phyloP scores from a whole-genome alignment of 1,284 basidiomycete species.

The Filobasidium uniguttulatum region DNA sequence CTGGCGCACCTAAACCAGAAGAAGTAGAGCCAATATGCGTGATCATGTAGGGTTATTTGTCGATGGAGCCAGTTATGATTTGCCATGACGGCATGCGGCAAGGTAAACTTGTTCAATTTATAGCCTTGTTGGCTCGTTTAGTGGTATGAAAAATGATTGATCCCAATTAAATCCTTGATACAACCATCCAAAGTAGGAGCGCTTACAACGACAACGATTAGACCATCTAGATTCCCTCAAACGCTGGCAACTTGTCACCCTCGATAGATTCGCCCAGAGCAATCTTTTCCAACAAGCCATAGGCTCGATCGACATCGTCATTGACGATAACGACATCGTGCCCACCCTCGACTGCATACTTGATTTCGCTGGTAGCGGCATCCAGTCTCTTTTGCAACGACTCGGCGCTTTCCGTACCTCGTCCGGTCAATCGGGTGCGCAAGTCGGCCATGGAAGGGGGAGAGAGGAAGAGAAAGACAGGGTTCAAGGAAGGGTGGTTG shows the following conservation, averaged over 20 bases:
- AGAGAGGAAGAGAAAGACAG: constrained; percentile 85
- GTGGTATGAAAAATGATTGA: too few relatives aligned
- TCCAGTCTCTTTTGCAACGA: constrained; percentile 62
- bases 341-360: constrained; percentile 61
- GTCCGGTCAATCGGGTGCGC: constrained; percentile 53
- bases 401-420: constrained; percentile 73
- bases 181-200: too few relatives aligned
- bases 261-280: constrained; percentile 48
- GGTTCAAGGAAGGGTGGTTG: constrained; percentile 50
- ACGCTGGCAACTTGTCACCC: constrained; percentile 30
- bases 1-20: neutral
- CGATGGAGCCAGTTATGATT: too few relatives aligned
- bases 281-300: constrained; percentile 49
- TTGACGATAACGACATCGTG: constrained; percentile 86
- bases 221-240: constrained; percentile 21
- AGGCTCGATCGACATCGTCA: constrained; percentile 69
- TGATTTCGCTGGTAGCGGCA: constrained; percentile 70
- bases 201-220: too few relatives aligned
- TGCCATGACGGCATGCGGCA: too few relatives aligned
- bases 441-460: constrained; percentile 65
- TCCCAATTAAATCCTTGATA: too few relatives aligned
- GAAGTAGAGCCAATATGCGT: constrained; percentile 10
- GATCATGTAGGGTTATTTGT: constrained; percentile 11
- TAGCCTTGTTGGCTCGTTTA: too few relatives aligned
- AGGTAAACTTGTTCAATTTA: too few relatives aligned